Conservation (phyloP, 805 yeast genomes). For the Kodamaea kaohsiungensis region DNA sequence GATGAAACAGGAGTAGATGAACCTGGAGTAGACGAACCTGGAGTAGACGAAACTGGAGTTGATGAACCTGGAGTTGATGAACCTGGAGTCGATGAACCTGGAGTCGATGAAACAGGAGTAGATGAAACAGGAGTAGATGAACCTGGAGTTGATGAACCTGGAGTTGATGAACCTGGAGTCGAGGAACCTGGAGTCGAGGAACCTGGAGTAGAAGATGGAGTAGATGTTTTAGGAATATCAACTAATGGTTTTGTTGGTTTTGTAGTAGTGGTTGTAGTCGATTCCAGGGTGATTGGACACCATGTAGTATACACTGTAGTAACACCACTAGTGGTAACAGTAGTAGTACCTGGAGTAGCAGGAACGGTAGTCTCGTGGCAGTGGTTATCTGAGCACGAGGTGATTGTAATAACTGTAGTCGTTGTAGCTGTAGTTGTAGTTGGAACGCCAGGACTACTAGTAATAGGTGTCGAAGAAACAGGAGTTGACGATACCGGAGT, state of each 20-base stretch:
- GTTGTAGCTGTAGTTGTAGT: conserved; percentile 26
- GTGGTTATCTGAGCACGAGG: conserved; percentile 34
- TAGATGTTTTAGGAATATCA: too few relatives aligned
- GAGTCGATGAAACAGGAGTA: neutral
- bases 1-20: neutral
- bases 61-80: neutral
- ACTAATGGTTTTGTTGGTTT: too few relatives aligned
- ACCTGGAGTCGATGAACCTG: neutral
- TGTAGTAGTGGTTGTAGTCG: too few relatives aligned
- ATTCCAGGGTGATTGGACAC: conserved; percentile 28
- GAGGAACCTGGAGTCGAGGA: conserved; percentile 23
- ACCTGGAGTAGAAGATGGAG: conserved; percentile 17
- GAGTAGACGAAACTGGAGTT: neutral
- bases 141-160: neutral
- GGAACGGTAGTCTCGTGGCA: conserved; percentile 22
- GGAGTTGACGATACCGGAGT: neutral
- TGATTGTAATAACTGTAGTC: conserved; percentile 38
- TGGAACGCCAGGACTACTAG: conserved; percentile 28
- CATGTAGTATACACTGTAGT: conserved; percentile 40
- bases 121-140: too few relatives aligned
- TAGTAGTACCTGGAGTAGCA: conserved; percentile 18
- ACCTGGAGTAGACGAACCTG: neutral
- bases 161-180: neutral
- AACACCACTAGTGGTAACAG: conserved; percentile 34
- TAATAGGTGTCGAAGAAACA: neutral